Conservation (phyloP, 192 early-diverging fungal genomes). For the Gamsiella multidivaricata region DNA sequence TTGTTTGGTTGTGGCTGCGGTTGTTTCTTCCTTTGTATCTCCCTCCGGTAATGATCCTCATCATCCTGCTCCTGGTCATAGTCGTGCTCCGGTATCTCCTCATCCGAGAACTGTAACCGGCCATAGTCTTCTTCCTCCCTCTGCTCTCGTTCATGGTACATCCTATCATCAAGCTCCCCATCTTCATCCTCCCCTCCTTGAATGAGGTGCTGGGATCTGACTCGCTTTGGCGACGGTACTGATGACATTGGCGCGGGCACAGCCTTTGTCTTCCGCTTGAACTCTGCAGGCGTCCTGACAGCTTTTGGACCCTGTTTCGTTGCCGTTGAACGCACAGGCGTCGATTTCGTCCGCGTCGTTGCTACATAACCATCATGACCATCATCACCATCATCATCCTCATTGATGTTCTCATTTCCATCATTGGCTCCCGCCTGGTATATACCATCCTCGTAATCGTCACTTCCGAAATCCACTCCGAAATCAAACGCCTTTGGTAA, state of each 20-base stretch:
- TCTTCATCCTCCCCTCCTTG: not conserved
- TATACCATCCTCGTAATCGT: not conserved
- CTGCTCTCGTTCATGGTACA: slow-evolving; percentile 1
- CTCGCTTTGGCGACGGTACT: not conserved
- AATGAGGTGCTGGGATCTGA: no score
- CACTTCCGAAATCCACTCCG: not conserved
- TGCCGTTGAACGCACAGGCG: not conserved
- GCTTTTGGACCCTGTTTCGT: not conserved
- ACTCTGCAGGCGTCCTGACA: slow-evolving; percentile 3
- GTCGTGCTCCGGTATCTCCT: not conserved
- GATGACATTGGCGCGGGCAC: not conserved
- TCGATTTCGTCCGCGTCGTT: not conserved
- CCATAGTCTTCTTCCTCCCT: not conserved
- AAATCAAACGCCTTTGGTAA: slow-evolving; percentile 23
- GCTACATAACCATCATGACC: no score
- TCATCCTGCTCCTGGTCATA: no score
- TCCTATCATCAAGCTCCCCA: not conserved
- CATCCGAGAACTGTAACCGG: slow-evolving; percentile 20
- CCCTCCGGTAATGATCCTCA: not conserved
- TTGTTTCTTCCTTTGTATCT: not conserved
- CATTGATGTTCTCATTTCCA: not conserved
- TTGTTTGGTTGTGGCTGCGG: not conserved
- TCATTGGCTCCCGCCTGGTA: not conserved
- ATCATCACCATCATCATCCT: not conserved
- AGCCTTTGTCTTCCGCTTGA: not conserved